Conservation (phyloP, 2,329 filamentous ascomycete genomes). For the Lasiodiplodia theobromae region DNA sequence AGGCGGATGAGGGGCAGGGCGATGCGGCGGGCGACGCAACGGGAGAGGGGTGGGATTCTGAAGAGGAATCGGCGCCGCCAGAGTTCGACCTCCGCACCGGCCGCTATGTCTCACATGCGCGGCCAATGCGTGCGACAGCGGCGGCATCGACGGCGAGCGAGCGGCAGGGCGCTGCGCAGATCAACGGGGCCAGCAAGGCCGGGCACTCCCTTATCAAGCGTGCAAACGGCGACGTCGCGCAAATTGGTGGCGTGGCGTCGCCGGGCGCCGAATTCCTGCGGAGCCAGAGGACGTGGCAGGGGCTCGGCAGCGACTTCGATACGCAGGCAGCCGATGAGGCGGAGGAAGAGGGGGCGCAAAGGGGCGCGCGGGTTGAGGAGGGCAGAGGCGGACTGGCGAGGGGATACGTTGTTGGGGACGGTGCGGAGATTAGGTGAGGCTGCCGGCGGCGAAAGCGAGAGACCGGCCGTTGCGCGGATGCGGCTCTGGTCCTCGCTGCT, state of each 20-base stretch:
- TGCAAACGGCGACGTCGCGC: slow-evolving; percentile 74
- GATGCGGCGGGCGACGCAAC: slow-evolving; percentile 39
- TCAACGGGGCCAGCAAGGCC: slow-evolving; percentile 13
- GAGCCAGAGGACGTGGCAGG: slow-evolving; percentile 87
- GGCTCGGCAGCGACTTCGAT: slow-evolving; percentile 86
- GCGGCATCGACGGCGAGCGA: slow-evolving; percentile 32
- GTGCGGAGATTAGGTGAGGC: slow-evolving; percentile 37
- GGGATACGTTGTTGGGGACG: slow-evolving; percentile 80
- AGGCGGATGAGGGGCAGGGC: slow-evolving; percentile 42
- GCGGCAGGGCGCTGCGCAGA: slow-evolving; percentile 18
- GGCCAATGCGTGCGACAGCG: slow-evolving; percentile 65
- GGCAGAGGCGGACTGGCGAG: slow-evolving; percentile 87
- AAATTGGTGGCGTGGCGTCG: slow-evolving; percentile 85
- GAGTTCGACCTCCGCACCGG: slow-evolving; percentile 94
- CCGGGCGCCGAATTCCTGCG: slow-evolving; percentile 88
- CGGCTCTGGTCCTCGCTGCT: not conserved
- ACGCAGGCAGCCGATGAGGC: slow-evolving; percentile 65
- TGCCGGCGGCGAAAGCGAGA: not conserved
- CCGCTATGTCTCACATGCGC: slow-evolving; percentile 77
- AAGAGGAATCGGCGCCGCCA: slow-evolving; percentile 73
- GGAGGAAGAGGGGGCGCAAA: slow-evolving; percentile 57
- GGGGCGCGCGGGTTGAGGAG: slow-evolving; percentile 76
- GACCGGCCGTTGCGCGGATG: not conserved
- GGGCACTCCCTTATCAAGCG: slow-evolving; percentile 66
- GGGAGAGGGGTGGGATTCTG: slow-evolving; percentile 68